A percentile compares a stretch with the other conserved stretches of the same genome.
These are phyloP conservation scores for Microsporum ferrugineum DNA, from an alignment of 2,329 filamentous ascomycete species.

Conservation along the genomic window DNA sequence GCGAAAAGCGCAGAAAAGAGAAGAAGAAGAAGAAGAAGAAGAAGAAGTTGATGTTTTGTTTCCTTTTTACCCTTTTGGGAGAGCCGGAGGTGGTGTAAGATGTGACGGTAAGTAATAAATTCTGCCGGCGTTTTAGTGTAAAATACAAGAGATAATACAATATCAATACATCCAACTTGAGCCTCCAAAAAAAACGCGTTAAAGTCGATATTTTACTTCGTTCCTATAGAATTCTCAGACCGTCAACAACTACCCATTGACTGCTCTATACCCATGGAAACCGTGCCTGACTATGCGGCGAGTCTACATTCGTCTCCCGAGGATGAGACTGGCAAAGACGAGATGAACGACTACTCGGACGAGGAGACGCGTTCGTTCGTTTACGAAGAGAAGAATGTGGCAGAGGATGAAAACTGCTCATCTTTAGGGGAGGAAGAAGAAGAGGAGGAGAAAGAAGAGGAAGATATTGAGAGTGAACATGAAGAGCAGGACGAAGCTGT, in stretches of 20 bases:
- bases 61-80: constrained; percentile 23
- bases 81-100: not conserved
- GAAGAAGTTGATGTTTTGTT: constrained; percentile 18
- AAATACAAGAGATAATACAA: not conserved
- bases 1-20: not conserved
- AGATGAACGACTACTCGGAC: not conserved
- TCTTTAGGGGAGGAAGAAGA: not conserved
- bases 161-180: not conserved
- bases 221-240: not conserved
- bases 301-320: not conserved
- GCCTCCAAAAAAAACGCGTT: not conserved
- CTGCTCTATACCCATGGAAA: not conserved
- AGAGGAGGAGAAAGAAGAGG: constrained; percentile 17
- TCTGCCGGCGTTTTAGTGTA: not conserved
- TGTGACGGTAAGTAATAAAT: not conserved
- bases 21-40: not conserved
- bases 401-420: not conserved
- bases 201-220: not conserved
- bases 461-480: constrained; percentile 21
- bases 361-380: not conserved
- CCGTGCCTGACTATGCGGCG: not conserved
- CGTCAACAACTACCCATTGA: not conserved
- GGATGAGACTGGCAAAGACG: not conserved
- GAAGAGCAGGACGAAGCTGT: constrained; percentile 43
- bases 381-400: not conserved